Percentiles rank a stretch among this genome's conserved stretches.
These are phyloP conservation scores for Saccharomycopsis vini DNA, from an alignment of 805 yeast species.

Conservation along the genomic window DNA sequence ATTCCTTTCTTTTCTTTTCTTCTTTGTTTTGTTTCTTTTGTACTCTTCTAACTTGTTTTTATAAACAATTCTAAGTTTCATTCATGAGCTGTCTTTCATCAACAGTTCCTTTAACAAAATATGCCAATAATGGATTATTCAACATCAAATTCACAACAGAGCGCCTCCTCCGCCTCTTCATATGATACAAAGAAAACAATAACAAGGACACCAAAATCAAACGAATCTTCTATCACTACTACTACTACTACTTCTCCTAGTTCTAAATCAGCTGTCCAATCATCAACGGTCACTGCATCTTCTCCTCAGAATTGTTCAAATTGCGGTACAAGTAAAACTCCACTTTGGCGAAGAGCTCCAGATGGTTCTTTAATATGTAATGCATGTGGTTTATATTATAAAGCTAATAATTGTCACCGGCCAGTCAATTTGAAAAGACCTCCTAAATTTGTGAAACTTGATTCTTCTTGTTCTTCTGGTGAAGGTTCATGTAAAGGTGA, in stretches of 20 bases:
- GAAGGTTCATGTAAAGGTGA: constrained; percentile 22
- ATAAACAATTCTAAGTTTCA: too few species aligned
- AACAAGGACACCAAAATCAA: not conserved
- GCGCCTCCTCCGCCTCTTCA: not conserved
- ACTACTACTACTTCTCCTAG: not conserved
- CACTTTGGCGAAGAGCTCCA: constrained; percentile 50
- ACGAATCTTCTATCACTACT: not conserved
- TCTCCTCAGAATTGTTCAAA: constrained; percentile 37
- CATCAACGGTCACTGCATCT: not conserved
- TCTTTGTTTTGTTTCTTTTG: too few species aligned
- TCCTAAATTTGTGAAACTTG: constrained; percentile 16
- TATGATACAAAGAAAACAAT: constrained; percentile 11
- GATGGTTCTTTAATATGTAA: constrained; percentile 49
- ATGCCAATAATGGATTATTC: not conserved
- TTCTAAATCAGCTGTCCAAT: not conserved
- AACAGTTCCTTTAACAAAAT: not conserved
- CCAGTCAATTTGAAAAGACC: constrained; percentile 25
- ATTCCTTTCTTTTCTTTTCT: too few species aligned
- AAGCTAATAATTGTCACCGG: constrained; percentile 40
- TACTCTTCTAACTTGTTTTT: too few species aligned
- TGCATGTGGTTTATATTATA: constrained; percentile 50
- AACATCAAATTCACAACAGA: not conserved
- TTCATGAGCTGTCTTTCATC: not conserved
- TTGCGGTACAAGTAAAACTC: constrained; percentile 49
- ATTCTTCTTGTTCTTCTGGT: constrained; percentile 27